Evolutionary conservation across 805 yeast genomes (phyloP).

Genomic region (Isabelozyma pseudorhagii): DNA sequence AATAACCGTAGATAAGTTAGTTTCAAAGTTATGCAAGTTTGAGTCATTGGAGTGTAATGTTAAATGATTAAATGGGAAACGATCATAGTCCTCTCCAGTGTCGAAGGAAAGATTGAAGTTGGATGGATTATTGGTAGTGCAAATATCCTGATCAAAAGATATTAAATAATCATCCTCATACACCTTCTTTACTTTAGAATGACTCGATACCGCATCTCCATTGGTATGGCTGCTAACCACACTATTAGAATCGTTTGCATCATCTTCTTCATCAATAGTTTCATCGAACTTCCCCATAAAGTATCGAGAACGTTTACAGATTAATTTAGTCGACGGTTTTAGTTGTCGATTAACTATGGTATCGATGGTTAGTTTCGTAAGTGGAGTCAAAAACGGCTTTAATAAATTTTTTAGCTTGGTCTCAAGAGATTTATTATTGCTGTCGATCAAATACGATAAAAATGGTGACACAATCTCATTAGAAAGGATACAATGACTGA

Average conservation of each 20-base stretch:
- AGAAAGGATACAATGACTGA: slow-evolving; percentile 37
- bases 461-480: slow-evolving; percentile 22
- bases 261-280: slow-evolving; percentile 8
- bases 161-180: slow-evolving; percentile 32
- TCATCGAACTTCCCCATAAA: slow-evolving; percentile 21
- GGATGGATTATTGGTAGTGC: slow-evolving; percentile 24
- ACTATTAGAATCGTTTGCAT: slow-evolving; percentile 5
- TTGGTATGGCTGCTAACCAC: slow-evolving; percentile 1
- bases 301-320: slow-evolving; percentile 27
- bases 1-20: slow-evolving; percentile 23
- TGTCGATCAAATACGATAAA: slow-evolving; percentile 16
- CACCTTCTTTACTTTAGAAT: slow-evolving; percentile 7
- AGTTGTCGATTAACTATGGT: slow-evolving; percentile 22
- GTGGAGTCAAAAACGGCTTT: slow-evolving; percentile 16
- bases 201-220: slow-evolving; percentile 5
- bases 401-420: slow-evolving; percentile 7
- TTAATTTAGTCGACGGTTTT: slow-evolving; percentile 26
- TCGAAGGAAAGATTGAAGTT: slow-evolving; percentile 12
- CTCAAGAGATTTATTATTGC: slow-evolving; percentile 1
- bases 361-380: slow-evolving; percentile 29
- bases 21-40: slow-evolving; percentile 32
- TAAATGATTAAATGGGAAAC: slow-evolving; percentile 33
- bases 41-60: slow-evolving; percentile 36
- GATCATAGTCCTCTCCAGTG: slow-evolving; percentile 17
- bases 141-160: slow-evolving; percentile 29